A percentile compares a stretch with the other conserved stretches of the same genome.
Conservation (phyloP, 371 early-diverging fungal species). For the Rhizomucor miehei region DNA sequence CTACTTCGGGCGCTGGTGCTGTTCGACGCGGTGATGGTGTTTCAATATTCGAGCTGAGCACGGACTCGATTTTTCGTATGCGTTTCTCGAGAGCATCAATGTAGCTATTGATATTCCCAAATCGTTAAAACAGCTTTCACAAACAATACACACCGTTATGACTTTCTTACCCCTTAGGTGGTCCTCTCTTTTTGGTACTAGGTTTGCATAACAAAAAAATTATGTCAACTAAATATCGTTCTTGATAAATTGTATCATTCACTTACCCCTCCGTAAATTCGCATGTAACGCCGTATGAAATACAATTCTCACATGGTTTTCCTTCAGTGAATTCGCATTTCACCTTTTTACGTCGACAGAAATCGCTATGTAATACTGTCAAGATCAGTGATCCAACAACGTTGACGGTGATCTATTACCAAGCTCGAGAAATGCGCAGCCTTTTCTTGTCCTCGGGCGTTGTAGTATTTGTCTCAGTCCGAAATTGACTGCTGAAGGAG, state of each 20-base stretch:
- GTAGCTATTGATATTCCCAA: too few species aligned
- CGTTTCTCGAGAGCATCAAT: constrained; percentile 47
- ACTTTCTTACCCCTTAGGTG: constrained; percentile 34
- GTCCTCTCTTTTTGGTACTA: constrained; percentile 33
- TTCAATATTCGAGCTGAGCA: constrained; percentile 1
- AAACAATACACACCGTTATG: too few species aligned
- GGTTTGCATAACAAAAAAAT: neutral
- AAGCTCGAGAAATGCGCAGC: neutral
- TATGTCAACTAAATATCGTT: neutral
- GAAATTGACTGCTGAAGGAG: too few species aligned
- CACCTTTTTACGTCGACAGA: constrained; percentile 35
- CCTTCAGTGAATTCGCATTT: constrained; percentile 30
- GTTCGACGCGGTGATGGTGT: too few species aligned
- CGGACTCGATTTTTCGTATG: constrained; percentile 33
- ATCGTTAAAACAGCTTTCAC: too few species aligned
- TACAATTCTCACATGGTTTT: constrained; percentile 32
- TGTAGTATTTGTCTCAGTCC: too few species aligned
- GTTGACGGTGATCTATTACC: neutral
- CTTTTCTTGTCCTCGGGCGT: neutral
- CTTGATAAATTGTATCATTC: neutral
- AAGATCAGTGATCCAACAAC: neutral
- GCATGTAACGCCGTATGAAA: constrained; percentile 26
- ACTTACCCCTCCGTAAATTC: constrained; percentile 18
- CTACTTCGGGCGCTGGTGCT: neutral
- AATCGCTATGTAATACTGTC: constrained; percentile 22